Conservation (phyloP, 2,329 filamentous ascomycete genomes). For the Pezicula rhizophila region DNA sequence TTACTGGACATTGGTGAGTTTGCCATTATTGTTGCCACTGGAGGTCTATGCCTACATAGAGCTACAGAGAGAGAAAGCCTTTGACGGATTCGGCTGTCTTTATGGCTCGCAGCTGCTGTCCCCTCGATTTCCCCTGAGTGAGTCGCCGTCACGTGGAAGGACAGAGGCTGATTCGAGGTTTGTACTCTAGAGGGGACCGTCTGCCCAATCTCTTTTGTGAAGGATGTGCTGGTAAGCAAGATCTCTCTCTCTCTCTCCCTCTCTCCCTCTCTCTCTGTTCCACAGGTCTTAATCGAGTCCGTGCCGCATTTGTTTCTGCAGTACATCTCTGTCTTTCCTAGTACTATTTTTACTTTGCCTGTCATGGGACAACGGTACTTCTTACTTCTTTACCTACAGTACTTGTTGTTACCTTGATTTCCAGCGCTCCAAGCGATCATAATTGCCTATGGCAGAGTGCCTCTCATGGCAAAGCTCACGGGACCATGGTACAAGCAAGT, state of each 20-base stretch:
- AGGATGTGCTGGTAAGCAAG: conserved; percentile 69
- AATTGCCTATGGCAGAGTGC: too few species aligned
- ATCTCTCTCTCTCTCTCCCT: neutral
- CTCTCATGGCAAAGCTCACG: too few species aligned
- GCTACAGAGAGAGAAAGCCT: too few species aligned
- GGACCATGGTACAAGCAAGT: neutral
- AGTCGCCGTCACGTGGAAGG: conserved; percentile 8
- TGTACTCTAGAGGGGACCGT: conserved; percentile 64
- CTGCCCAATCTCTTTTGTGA: conserved; percentile 79
- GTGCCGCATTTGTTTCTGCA: too few species aligned
- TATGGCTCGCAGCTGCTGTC: too few species aligned
- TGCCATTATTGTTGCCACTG: neutral
- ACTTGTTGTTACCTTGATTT: too few species aligned
- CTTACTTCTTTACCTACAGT: too few species aligned
- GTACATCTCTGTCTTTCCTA: too few species aligned
- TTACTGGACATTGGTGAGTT: conserved; percentile 29
- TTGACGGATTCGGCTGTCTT: neutral
- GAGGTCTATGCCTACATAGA: neutral
- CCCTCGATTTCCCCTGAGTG: neutral
- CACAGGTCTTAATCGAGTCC: too few species aligned
- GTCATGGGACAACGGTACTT: too few species aligned
- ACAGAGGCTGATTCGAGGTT: conserved; percentile 10
- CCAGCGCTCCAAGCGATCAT: too few species aligned
- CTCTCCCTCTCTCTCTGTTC: conserved; percentile 4
- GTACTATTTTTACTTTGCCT: too few species aligned